Percentiles rank a stretch among this genome's conserved stretches.
Conservation (phyloP, 2,329 filamentous ascomycete species). For the Aspergillus luchuensis region DNA sequence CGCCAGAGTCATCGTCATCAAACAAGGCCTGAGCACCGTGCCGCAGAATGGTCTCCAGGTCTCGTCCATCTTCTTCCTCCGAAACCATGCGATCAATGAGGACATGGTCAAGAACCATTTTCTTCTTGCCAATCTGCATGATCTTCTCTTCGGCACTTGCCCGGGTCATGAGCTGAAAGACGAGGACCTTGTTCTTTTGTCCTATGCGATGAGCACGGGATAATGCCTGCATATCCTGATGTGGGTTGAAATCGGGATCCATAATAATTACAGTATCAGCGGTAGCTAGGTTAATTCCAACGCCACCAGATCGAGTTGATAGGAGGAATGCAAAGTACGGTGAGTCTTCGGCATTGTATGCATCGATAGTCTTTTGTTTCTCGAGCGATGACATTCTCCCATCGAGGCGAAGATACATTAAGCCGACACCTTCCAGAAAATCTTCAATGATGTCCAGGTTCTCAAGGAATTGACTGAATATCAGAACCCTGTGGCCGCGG, state of each 20-base stretch:
- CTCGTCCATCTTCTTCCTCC: constrained; percentile 74
- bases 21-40: constrained; percentile 88
- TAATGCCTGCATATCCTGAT: constrained; percentile 94
- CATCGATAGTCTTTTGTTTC: constrained; percentile 93
- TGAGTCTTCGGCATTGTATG: constrained; percentile 84
- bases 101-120: constrained; percentile 93
- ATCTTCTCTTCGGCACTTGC: constrained; percentile 92
- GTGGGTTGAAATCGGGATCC: constrained; percentile 95
- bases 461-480: constrained; percentile 91
- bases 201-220: constrained; percentile 95
- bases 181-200: constrained; percentile 92
- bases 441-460: constrained; percentile 91
- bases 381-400: constrained; percentile 78
- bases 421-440: constrained; percentile 74
- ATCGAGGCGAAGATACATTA: constrained; percentile 78
- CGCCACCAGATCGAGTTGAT: constrained; percentile 90
- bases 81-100: constrained; percentile 89
- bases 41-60: constrained; percentile 83
- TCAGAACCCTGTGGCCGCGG: constrained; percentile 83
- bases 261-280: constrained; percentile 98
- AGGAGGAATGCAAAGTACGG: constrained; percentile 85
- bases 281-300: constrained; percentile 95
- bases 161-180: constrained; percentile 91
- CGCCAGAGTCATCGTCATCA: constrained; percentile 66
- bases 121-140: constrained; percentile 90